phyloP scores from a whole-genome alignment of 805 yeast genomes.

The Scheffersomyces lignosus region DNA sequence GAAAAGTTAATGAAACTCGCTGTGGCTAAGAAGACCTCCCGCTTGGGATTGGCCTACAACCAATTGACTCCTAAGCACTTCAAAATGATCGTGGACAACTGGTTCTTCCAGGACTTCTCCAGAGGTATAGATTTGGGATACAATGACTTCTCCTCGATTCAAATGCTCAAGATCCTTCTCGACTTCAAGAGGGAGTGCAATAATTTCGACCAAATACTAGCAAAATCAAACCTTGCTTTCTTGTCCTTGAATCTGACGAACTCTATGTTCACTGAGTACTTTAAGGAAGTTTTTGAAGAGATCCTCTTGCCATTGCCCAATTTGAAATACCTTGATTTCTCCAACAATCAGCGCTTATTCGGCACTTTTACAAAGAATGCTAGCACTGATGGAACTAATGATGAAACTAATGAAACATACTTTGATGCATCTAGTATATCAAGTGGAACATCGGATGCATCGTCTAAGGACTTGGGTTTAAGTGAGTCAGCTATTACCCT shows the following conservation, averaged over 20 bases:
- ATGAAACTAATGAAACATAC: not conserved
- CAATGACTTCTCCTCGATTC: conserved; percentile 57
- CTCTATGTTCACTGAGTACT: conserved; percentile 46
- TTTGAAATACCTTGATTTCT: conserved; percentile 72
- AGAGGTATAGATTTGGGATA: conserved; percentile 83
- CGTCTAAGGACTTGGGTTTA: not conserved
- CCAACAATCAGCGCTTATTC: conserved; percentile 66
- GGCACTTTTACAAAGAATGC: conserved; percentile 35
- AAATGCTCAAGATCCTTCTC: conserved; percentile 36
- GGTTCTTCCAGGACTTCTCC: conserved; percentile 52
- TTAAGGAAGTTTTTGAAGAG: conserved; percentile 52
- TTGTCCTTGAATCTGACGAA: conserved; percentile 68
- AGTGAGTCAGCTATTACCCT: conserved; percentile 39
- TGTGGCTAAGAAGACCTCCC: conserved; percentile 50
- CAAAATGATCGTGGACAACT: conserved; percentile 49
- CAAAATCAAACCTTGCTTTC: conserved; percentile 34
- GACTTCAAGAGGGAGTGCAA: conserved; percentile 23
- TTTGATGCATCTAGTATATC: not conserved
- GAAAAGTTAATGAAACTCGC: conserved; percentile 57
- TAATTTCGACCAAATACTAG: conserved; percentile 17
- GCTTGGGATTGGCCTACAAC: conserved; percentile 78
- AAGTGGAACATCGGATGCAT: not conserved
- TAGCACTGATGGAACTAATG: not conserved
- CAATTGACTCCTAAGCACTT: conserved; percentile 63
- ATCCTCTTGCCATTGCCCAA: conserved; percentile 53